Conservation (phyloP, 2,329 filamentous ascomycete species). For the Pezicula rhizophila region DNA sequence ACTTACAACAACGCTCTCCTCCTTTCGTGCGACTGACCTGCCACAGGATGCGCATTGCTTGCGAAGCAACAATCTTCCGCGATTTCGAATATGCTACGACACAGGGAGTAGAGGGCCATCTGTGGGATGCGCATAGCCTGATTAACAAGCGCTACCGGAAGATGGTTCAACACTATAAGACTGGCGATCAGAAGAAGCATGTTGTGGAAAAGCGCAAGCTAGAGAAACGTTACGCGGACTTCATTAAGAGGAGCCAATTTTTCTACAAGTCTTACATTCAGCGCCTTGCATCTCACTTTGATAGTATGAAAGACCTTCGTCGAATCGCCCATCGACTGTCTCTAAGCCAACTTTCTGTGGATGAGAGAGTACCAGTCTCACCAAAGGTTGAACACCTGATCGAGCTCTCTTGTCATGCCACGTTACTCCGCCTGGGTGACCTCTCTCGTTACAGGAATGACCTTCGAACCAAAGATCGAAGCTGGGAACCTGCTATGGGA, state of each 20-base stretch:
- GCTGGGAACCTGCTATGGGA: conserved; percentile 72
- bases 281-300: conserved; percentile 59
- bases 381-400: conserved; percentile 38
- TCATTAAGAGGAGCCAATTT: conserved; percentile 79
- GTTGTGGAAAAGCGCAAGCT: conserved; percentile 67
- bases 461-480: conserved; percentile 60
- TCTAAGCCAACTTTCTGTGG: conserved; percentile 19
- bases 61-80: conserved; percentile 65
- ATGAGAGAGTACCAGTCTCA: conserved; percentile 17
- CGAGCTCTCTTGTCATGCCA: conserved; percentile 71
- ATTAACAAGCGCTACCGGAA: conserved; percentile 76
- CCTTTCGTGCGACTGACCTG: conserved; percentile 9
- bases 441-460: conserved; percentile 80
- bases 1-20: neutral
- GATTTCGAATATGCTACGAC: conserved; percentile 62
- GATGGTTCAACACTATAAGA: conserved; percentile 51
- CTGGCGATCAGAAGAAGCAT: conserved; percentile 37
- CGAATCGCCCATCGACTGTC: conserved; percentile 25
- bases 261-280: conserved; percentile 87
- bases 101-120: conserved; percentile 58
- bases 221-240: conserved; percentile 74
- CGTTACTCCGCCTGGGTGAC: conserved; percentile 82
- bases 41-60: conserved; percentile 42
- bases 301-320: conserved; percentile 21
- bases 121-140: conserved; percentile 75